A percentile compares a stretch with the other conserved stretches of the same genome.
phyloP scores from a whole-genome alignment of 805 yeast genomes.

The Hanseniaspora thailandica region DNA sequence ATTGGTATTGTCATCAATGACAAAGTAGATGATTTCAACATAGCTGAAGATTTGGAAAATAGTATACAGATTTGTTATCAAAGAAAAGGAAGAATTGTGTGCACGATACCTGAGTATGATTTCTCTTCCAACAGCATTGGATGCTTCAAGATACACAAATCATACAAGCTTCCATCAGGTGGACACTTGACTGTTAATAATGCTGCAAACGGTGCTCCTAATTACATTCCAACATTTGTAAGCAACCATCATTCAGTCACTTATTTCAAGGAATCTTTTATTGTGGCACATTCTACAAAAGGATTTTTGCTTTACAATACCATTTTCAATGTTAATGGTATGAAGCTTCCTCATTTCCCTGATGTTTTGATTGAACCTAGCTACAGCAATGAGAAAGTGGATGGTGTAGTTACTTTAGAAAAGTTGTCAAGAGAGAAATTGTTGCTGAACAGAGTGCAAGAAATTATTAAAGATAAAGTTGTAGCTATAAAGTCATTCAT shows the following conservation, averaged over 20 bases:
- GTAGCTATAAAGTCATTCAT: constrained; percentile 55
- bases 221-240: background rate
- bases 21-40: constrained; percentile 48
- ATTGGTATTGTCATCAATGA: constrained; percentile 44
- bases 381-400: background rate
- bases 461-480: constrained; percentile 29
- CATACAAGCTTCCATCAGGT: constrained; percentile 44
- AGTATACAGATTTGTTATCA: constrained; percentile 46
- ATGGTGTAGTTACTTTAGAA: background rate
- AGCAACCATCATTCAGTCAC: constrained; percentile 20
- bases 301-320: constrained; percentile 50
- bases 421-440: constrained; percentile 26
- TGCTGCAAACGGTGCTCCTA: constrained; percentile 38
- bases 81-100: constrained; percentile 38
- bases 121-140: constrained; percentile 25
- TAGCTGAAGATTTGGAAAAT: constrained; percentile 58
- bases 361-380: constrained; percentile 27
- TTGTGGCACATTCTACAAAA: constrained; percentile 46
- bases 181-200: constrained; percentile 44
- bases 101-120: constrained; percentile 32
- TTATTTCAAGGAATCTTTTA: constrained; percentile 52
- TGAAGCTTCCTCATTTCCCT: constrained; percentile 48
- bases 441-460: constrained; percentile 30
- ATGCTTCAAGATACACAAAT: constrained; percentile 37
- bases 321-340: constrained; percentile 44